phyloP scores from a whole-genome alignment of 192 early-diverging fungal species.

The Piromyces finnis region DNA sequence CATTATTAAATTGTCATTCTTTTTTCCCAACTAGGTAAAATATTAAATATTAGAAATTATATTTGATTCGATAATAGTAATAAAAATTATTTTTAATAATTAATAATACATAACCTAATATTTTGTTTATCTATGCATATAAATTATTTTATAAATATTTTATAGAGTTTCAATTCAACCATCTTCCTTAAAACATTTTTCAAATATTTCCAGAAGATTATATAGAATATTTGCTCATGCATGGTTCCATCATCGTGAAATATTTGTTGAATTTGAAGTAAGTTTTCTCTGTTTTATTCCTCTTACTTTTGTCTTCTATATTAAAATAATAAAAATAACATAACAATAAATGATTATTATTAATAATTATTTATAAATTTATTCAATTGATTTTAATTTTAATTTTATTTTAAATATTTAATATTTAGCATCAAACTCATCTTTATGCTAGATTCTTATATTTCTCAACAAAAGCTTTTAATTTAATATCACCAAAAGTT shows the following conservation, averaged over 20 bases:
- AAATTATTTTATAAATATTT: neutral
- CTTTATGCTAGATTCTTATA: slow-evolving; percentile 56
- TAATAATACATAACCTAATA: too few species aligned
- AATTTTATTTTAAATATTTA: too few species aligned
- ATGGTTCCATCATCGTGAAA: slow-evolving; percentile 77
- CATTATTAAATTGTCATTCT: neutral
- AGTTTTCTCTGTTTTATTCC: too few species aligned
- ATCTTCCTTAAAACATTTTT: slow-evolving; percentile 66
- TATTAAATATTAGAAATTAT: too few species aligned
- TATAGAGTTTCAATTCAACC: slow-evolving; percentile 35
- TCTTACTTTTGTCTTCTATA: too few species aligned
- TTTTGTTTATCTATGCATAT: too few species aligned
- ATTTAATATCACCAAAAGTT: neutral
- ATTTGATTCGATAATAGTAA: too few species aligned
- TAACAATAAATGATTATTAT: too few species aligned
- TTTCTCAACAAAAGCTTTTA: slow-evolving; percentile 35
- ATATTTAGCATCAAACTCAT: slow-evolving; percentile 48
- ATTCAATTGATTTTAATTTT: too few species aligned
- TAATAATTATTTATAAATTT: neutral
- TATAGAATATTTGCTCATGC: slow-evolving; percentile 96
- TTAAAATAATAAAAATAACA: too few species aligned
- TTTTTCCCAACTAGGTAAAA: neutral
- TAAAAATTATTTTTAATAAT: too few species aligned
- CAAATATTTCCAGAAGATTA: slow-evolving; percentile 71
- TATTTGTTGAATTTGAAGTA: slow-evolving; percentile 76